Evolutionary conservation across 768 basidiomycete genomes (phyloP), one percentile per base, ranked within the genome.

Genomic region (Leccinum boreale): DNA sequence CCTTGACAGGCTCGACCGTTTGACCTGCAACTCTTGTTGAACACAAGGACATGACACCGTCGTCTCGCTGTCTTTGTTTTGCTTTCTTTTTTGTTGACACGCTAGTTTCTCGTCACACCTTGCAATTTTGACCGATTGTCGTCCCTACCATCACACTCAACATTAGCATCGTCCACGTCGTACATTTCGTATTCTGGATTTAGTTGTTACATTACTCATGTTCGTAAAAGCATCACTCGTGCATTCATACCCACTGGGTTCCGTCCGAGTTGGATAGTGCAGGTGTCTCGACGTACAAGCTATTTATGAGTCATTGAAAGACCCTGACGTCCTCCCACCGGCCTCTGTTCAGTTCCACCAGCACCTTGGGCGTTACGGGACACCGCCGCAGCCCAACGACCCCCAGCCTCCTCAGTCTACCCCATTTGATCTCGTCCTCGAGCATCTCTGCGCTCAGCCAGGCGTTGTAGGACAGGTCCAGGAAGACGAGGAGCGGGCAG

Each of bases 401-500:
- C 57, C 11, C 29, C 56, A 92, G 66, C 33, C 77, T 66, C 33
- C 70, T 74, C 83, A 84, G 85, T 39, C 80, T 78, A 5, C 56
- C 58, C 89, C 88, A 91, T 44, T 81, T 77, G 4, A 86, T 71
- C 42, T 79, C 78, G 50, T 80, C 79, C 19, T 44, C 42, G 17
- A 87, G 61, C 11, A 73, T 71, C 48, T 74, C 66, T 26, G 70
- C 5, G 14, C 14, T 31, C 24, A 83, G 63, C 81, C 82, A 83
- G 5, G 53, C 36, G 51, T 90, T 90, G 67, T 80, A 88, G 1
- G 89, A 91, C 49, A 91, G 67, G 65, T 90, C 89, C 33, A 90
- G 69, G 24, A 85, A 65, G 21, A 79, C 73, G 26, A 91, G 72
- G n/a, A 85, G 68, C 1, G 89, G 89, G 61, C 85, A 87, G 14